Evolutionary conservation across 805 yeast species (phyloP), one percentile per base, ranked within the genome.

Genomic region (Pichia scutulata): DNA sequence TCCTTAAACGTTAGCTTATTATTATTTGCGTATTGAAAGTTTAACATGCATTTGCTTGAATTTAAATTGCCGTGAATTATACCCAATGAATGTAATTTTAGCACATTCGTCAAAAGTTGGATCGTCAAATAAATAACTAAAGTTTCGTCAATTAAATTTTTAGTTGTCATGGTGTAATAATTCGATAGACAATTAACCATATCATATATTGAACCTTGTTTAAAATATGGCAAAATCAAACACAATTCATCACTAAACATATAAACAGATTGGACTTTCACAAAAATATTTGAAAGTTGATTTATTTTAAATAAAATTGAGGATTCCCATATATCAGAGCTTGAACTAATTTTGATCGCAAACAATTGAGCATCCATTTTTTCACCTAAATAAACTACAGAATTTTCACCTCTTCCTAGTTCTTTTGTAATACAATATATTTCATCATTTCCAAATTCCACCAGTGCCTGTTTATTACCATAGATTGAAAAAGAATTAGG

Each of bases 1-100:
- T 63, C 67, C 14, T 52, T 45, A 25, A 51, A 63, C 4, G 56
- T 42, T 4, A 58, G 50, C 37, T 43, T 52, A 6, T 55, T 58
- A 0, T 69, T 67, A 3, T 50, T 16, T 13, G 36, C 18, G 12
- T 21, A 41, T 18, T 41, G 36, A 13, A 85, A 71, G 39, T 85
- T 66, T 0, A 88, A 60, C 95, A 89, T 85, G 55, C 93, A 86
- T 61, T 89, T 89, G 55, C 86, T 96, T 0, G 96, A 84, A 60
- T 85, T 86, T 48, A 89, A 65, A 62, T 89, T 95, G 2, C 96
- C 95, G 67, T 89, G 97, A 13, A 89, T 71, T 1, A 89, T 80
- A 0, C 83, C 83, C 16, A 75, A 65, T 0, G 65, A 63, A 60
- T 89, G 97, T n/a, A 90, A 64, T 2, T 69, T 64, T 47, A 80